Evolutionary conservation across 2,329 filamentous ascomycete species (phyloP).

Genomic region (Sporothrix mexicana): DNA sequence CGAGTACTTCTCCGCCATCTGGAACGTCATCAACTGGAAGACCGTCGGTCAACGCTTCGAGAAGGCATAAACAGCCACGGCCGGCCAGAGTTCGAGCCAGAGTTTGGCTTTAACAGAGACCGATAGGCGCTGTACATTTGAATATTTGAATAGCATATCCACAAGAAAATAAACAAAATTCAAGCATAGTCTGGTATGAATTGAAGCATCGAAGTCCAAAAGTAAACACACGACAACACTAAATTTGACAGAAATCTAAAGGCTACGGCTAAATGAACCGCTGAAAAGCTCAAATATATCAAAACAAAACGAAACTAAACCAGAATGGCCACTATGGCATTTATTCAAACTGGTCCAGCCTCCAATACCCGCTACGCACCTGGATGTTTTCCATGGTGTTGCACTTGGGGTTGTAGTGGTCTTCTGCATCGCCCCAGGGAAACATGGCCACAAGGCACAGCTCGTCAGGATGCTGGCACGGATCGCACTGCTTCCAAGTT

Average conservation of each 20-base stretch:
- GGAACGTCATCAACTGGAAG: slow-evolving; percentile 97
- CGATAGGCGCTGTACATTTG: neutral
- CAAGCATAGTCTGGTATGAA: too few relatives aligned
- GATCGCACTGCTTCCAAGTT: slow-evolving; percentile 46
- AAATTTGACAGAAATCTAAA: neutral
- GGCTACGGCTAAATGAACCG: neutral
- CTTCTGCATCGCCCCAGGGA: slow-evolving; percentile 44
- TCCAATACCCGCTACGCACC: slow-evolving; percentile 28
- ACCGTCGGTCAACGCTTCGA: slow-evolving; percentile 76
- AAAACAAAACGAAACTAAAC: neutral
- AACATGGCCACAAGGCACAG: slow-evolving; percentile 50
- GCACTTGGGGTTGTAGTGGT: slow-evolving; percentile 38
- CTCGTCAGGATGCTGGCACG: slow-evolving; percentile 43
- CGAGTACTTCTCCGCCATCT: slow-evolving; percentile 91
- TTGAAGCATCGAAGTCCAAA: neutral
- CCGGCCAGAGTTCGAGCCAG: too few relatives aligned
- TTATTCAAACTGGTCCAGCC: neutral
- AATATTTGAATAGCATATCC: neutral
- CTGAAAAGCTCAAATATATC: neutral
- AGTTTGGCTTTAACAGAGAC: too few relatives aligned
- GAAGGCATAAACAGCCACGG: slow-evolving; percentile 38
- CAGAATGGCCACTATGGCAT: neutral
- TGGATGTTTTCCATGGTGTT: neutral
- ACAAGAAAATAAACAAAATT: neutral
- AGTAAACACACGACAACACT: neutral